A percentile compares a stretch with the other conserved stretches of the same genome.
phyloP scores from a whole-genome alignment of 2,329 filamentous ascomycete genomes.

The Teratosphaeria gauchensis region DNA sequence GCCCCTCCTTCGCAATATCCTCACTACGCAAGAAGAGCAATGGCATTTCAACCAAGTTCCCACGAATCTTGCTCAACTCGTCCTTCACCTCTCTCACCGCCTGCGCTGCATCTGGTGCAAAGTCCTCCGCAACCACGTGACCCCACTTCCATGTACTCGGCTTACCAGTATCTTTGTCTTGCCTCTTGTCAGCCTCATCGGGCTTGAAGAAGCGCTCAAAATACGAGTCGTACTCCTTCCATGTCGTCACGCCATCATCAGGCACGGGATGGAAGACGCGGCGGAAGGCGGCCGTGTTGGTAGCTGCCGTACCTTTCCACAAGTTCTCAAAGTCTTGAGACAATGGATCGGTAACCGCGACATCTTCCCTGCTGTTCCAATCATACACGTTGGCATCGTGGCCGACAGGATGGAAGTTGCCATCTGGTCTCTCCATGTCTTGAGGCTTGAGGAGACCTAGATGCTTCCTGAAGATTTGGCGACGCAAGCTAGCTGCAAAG shows the following conservation, averaged over 20 bases:
- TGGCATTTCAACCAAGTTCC: conserved; percentile 71
- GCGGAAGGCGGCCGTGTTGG: conserved; percentile 72
- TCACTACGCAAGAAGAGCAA: conserved; percentile 75
- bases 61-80: conserved; percentile 60
- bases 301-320: conserved; percentile 63
- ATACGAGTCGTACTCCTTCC: conserved; percentile 65
- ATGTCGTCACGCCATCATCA: conserved; percentile 56
- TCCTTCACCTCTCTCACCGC: conserved; percentile 46
- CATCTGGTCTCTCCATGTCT: conserved; percentile 49
- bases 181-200: conserved; percentile 30
- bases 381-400: conserved; percentile 45
- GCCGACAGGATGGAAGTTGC: conserved; percentile 50
- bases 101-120: conserved; percentile 30
- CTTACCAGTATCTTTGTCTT: conserved; percentile 33
- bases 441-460: conserved; percentile 73
- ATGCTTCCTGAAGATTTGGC: conserved; percentile 85
- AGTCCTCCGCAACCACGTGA: conserved; percentile 60
- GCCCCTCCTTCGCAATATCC: conserved; percentile 75
- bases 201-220: conserved; percentile 55
- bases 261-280: conserved; percentile 75
- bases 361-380: conserved; percentile 37
- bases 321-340: conserved; percentile 56
- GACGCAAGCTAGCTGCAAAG: conserved; percentile 71
- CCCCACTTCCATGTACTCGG: conserved; percentile 66
- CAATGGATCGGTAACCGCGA: conserved; percentile 64